phyloP scores from a whole-genome alignment of 1,284 basidiomycete species.

The Blastosporella zonata region DNA sequence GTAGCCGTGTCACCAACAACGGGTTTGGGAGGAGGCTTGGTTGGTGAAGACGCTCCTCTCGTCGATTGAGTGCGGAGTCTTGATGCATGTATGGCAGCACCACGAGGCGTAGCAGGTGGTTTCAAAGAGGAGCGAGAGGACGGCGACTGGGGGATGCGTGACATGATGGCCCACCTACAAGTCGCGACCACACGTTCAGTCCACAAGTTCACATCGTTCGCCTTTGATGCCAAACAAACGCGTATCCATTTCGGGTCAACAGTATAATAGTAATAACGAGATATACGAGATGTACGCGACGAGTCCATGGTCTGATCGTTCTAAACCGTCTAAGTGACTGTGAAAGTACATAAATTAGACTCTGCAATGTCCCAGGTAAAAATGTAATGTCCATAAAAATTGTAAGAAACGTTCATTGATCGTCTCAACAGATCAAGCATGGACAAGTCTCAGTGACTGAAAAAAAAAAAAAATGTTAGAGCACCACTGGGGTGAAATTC shows the following conservation, averaged over 20 bases:
- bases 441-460: background rate
- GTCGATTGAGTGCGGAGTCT: conserved; percentile 34
- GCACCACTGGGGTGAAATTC: background rate
- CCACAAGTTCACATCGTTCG: background rate
- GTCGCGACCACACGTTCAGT: background rate
- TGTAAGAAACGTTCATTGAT: too few species aligned
- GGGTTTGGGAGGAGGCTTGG: conserved; percentile 31
- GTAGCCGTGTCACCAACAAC: conserved; percentile 19
- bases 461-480: background rate
- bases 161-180: conserved; percentile 14
- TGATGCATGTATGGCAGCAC: conserved; percentile 21
- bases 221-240: conserved; percentile 7
- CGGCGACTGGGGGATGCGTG: conserved; percentile 17
- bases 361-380: too few species aligned
- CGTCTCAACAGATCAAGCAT: background rate
- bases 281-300: too few species aligned
- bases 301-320: too few species aligned
- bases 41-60: conserved; percentile 30
- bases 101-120: conserved; percentile 19
- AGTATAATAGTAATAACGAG: too few species aligned
- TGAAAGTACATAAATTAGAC: too few species aligned
- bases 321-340: too few species aligned
- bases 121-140: conserved; percentile 16
- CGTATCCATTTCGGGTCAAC: background rate
- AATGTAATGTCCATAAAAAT: too few species aligned